Evolutionary conservation across 176 grass and related monocot genomes (phyloP), one percentile per base, ranked within the genome.

Genomic region (Cenchrus purpureus): DNA sequence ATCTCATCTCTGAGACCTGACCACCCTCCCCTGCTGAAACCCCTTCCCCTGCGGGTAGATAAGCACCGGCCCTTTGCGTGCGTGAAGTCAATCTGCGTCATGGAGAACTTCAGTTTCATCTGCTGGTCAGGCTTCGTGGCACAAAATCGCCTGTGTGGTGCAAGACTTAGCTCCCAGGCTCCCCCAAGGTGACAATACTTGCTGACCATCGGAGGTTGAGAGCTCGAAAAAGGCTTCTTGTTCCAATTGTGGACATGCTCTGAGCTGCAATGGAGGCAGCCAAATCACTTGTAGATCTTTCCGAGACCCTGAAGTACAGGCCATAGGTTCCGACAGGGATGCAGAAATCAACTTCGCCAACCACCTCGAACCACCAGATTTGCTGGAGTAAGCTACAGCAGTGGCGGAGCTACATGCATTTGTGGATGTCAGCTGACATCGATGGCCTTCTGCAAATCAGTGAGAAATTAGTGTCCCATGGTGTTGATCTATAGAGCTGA

Each of bases 341-440:
- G 78, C 78, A 86, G 88, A 97, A 97, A 80, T 97, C 92, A 0
- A 92, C 86, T 82, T 97, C 92, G 19, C 95, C 95, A 74, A 89
- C 95, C 52, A 94, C 90, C 82, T 97, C 95, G 71, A 97, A 93
- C 95, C 95, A 97, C 95, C 95, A 97, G 74, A 91, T 97, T 83
- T 97, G 95, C 69, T 94, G 90, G 71, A 97, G 76, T 97, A 97
- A 5, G 95, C 92, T 54, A 97, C 84, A 16, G 88, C 22, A 25
- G 22, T 25, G 22, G 22, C 22, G 22, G 22, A 25, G 22, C 22
- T 25, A 25, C 22, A 25, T 25, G 22, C 22, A 25, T 25, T 25
- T 25, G 22, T 25, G 22, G 22, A 25, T 25, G 22, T 25, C 22
- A 25, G 22, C 22, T 25, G 22, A 25, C 22, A 25, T 25, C 22